Conservation (phyloP, 169 alveolate species). For the Eimeria brunetti region DNA sequence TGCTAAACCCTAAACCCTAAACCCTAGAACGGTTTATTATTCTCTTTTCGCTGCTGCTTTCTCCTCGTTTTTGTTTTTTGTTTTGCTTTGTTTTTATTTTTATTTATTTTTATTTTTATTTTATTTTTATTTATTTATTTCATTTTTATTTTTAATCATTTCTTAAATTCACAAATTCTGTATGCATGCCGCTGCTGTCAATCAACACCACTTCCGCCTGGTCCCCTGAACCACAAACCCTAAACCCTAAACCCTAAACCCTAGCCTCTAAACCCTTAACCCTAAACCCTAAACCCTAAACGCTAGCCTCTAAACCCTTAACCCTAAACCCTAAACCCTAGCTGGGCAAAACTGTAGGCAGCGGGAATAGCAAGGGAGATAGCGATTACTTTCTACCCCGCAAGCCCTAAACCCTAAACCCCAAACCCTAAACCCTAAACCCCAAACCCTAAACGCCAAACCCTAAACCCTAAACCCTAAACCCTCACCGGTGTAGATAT, state of each 20-base stretch:
- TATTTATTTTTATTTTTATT: background rate
- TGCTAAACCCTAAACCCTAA: too few species aligned
- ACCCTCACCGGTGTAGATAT: conserved; percentile 83
- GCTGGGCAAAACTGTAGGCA: too few species aligned
- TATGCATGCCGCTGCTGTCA: conserved; percentile 20
- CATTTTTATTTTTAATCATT: background rate
- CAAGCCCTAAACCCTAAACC: conserved; percentile 23
- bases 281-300: background rate
- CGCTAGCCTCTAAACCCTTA: background rate
- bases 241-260: conserved; percentile 16
- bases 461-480: conserved; percentile 55
- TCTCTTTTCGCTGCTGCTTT: background rate
- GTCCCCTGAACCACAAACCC: conserved; percentile 56
- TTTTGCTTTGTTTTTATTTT: background rate
- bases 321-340: conserved; percentile 8
- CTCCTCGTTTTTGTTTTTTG: background rate
- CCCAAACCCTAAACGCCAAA: conserved; percentile 11
- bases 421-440: background rate
- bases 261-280: background rate
- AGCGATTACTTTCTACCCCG: background rate
- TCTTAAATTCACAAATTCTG: conserved; percentile 14
- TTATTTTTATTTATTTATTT: background rate
- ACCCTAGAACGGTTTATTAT: background rate
- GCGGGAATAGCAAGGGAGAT: background rate
- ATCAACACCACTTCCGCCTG: conserved; percentile 68